Evolutionary conservation across 2,329 filamentous ascomycete species (phyloP), one percentile per base, ranked within the genome.

Genomic region (Penicillium olsonii): DNA sequence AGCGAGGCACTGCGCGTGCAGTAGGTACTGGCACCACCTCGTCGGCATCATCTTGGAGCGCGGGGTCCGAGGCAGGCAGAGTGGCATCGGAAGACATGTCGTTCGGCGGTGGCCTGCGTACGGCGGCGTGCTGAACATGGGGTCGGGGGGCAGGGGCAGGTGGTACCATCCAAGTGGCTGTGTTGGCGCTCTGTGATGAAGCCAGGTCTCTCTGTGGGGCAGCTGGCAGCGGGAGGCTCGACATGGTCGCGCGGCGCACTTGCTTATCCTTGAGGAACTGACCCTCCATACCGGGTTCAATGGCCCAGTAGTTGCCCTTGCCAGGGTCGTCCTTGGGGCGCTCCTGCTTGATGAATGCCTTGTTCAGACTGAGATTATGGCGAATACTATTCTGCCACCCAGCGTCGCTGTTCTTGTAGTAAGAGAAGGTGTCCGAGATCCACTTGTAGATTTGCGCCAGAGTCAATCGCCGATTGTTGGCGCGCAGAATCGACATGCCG

Each of bases 331-430:
- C 92, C 78, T 97, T 97, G 49, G 92, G 91, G 51, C 94, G 84
- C 71, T 96, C 92, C 66, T 95, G 88, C 75, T 97, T 97, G 68
- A 92, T 85, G 66, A 97, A 97, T 39, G 89, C 90, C 75, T 97
- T 97, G 79, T 96, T 95, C 37, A 99, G 79, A 66, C 92, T 96
- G 27, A 99, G 84, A 62, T 99, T 99, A 73, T 99, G 94, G 27
- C 94, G 88, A 69, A 99, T 99, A 75, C 94, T 97, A 72, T 99
- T 99, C 73, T 97, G 92, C 94, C 94, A 99, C 55, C 94, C 92
- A 10, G 88, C 85, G 63, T 96, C 91, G 48, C 86, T 83, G 37
- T 84, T 82, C 60, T 83, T 86, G 76, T 97, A 99, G 73, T 92
- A 96, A 5, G 83, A 85, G 68, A 88, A 97, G 15, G 87, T 92